Conservation (phyloP, 2,329 filamentous ascomycete species). For the Cercospora brassicicola region DNA sequence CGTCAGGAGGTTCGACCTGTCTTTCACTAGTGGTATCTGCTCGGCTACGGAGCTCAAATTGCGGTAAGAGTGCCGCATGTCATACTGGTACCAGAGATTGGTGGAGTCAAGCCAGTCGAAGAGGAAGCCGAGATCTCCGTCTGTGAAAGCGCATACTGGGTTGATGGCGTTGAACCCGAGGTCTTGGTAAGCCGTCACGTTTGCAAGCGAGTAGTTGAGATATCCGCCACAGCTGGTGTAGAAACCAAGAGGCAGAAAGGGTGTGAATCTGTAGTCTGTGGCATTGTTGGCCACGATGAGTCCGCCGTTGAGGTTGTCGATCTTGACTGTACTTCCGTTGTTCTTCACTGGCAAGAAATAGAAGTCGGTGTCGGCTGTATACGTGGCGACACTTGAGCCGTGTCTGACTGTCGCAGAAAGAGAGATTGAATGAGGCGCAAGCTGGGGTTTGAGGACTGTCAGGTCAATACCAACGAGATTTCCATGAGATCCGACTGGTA, state of each 20-base stretch:
- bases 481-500: constrained; percentile 37
- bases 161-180: constrained; percentile 53
- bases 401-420: constrained; percentile 31
- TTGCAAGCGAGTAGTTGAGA: constrained; percentile 38
- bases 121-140: constrained; percentile 42
- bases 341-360: constrained; percentile 47
- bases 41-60: constrained; percentile 42
- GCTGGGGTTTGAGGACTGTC: constrained; percentile 26
- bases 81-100: constrained; percentile 51
- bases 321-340: constrained; percentile 49
- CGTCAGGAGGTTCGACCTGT: constrained; percentile 40
- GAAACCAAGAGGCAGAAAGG: constrained; percentile 50
- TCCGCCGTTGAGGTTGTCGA: constrained; percentile 51
- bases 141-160: constrained; percentile 46
- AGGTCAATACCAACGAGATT: constrained; percentile 44
- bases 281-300: constrained; percentile 46
- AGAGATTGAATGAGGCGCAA: constrained; percentile 42
- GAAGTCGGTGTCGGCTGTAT: constrained; percentile 41
- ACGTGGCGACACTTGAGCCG: constrained; percentile 35
- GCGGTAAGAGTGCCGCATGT: constrained; percentile 47
- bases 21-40: constrained; percentile 42
- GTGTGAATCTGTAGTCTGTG: constrained; percentile 37
- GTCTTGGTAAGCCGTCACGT: constrained; percentile 44
- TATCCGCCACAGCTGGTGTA: constrained; percentile 46
- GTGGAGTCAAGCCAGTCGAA: constrained; percentile 48